Evolutionary conservation across 192 early-diverging fungal species (phyloP), one percentile per base, ranked within the genome.

Genomic region (Thoreauomyces humboldtii): DNA sequence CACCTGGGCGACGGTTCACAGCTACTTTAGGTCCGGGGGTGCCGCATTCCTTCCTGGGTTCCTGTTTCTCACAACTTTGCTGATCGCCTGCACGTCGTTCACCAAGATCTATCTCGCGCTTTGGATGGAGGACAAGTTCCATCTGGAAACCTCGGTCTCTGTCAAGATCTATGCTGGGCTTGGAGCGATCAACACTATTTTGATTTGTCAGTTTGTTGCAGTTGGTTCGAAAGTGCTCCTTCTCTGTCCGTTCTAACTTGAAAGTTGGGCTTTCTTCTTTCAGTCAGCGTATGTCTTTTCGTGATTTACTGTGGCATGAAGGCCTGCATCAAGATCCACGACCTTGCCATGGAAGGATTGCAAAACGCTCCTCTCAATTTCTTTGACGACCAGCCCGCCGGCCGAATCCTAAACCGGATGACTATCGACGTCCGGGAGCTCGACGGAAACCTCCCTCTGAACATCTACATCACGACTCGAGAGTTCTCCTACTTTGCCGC

Each of bases 311-410:
- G 38, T 17, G 44, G 19, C 4, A 7, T 3, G 44, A 46, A 2
- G 25, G 44, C 44, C 19, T 46, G 44, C 44, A 46, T 22, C n/a
- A 17, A 24, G 32, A 76, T 74, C 33, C 73, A 96, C 73, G 71
- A 78, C 4, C 42, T 32, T 6, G 80, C 77, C 15, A 41, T 86
- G 27, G 21, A 37, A 2, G 55, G 70, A 4, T 47, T 88, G 15
- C 44, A 87, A 37, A 37, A 48, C 29, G 76, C 83, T 0, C 81
- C 85, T 4, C 73, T 91, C 69, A 67, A 69, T 15, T 87, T 85
- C 58, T 91, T 88, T 71, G 82, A 76, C 36, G 81, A 79, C 6
- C 83, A 83, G 0, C 87, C 87, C 15, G 29, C 82, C 4, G 87
- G 87, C 9, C 74, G 82, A 28, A 82, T 89, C 55, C 71, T 89